Evolutionary conservation across 1,284 basidiomycete species (phyloP), one percentile per base, ranked within the genome.

Genomic region (Entoloma clypeatum): DNA sequence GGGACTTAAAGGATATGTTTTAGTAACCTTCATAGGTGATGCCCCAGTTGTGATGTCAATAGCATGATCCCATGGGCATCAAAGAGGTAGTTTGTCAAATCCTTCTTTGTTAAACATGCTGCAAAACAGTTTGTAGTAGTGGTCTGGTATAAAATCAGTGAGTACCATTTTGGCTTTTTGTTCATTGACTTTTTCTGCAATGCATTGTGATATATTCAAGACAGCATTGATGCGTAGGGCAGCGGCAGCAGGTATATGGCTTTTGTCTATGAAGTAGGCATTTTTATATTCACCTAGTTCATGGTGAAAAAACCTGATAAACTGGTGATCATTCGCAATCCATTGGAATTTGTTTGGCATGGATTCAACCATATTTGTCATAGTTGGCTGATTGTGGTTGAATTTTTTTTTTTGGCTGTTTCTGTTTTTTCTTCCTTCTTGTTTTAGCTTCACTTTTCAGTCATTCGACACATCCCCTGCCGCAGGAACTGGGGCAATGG

Each of bases 401-500:
- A 7, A 1, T 11, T 34, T 10, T 44, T 43, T 24, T 5, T 23
- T 36, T 14, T 11, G 2, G n/a, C n/a, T n/a, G n/a, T n/a, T n/a
- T n/a, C 10, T 21, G 19, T 9, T 28, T 36, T n/a, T n/a, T n/a
- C n/a, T n/a, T n/a, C n/a, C n/a, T n/a, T n/a, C 13, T 2, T 10
- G 18, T 8, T 19, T 19, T 28, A 9, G 33, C 18, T 13, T 39
- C 23, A 1, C 8, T 10, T n/a, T 38, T 36, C 11, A 43, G 11
- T 7, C 13, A 9, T 7, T 37, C 25, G 5, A 30, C 16, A 6
- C 14, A 16, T 8, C 18, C 19, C 11, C 25, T 2, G 10, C 33
- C 21, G 39, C 42, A 46, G 5, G 39, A 36, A n/a, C 36, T 35
- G 56, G 54, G 56, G 41, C 57, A 61, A 18, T 50, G 16, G 13